Evolutionary conservation across 2,329 filamentous ascomycete genomes (phyloP), one percentile per base, ranked within the genome.

Genomic region (Ophiostoma perfectum): DNA sequence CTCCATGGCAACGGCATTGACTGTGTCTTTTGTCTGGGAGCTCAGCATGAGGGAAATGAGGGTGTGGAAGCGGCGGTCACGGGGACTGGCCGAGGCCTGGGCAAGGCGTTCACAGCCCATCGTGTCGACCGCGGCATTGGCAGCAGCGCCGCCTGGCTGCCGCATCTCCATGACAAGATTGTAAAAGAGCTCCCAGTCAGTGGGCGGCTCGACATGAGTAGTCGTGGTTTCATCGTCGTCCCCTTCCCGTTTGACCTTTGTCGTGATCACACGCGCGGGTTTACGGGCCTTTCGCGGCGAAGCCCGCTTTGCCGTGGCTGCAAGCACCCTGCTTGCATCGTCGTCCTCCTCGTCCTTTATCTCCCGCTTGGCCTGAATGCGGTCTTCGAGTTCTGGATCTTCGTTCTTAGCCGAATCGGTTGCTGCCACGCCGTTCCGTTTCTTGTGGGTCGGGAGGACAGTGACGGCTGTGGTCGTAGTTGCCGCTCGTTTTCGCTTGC

Each of bases 91-190:
- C 1, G 74, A 77, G 16, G 79, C 76, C 64, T 83, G 80, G 2
- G 90, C 91, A 9, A 95, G 82, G 7, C 86, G 85, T 78, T 93
- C 93, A 78, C 95, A 99, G 11, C 95, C 95, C 93, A 98, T 97
- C 0, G 94, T 98, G 77, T 99, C 95, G 11, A 99, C 95, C 0
- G 94, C 91, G 0, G 95, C 95, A 84, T 90, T 78, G 81, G 85
- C 76, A 76, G 90, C 79, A 79, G 78, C 75, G 6, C 83, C 83
- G 3, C 82, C 83, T 0, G 79, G 76, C 4, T 78, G 77, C 2
- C 87, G 89, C 93, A 98, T 97, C 74, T 86, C 84, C 74, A 89
- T 89, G 62, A 96, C 90, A 0, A 86, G 80, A 45, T 83, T 79
- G 79, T 97, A 99, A 69, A 97, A 87, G 68, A 88, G 85, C 71